Conservation (phyloP, 2,329 filamentous ascomycete species). For the Claviceps capensis region DNA sequence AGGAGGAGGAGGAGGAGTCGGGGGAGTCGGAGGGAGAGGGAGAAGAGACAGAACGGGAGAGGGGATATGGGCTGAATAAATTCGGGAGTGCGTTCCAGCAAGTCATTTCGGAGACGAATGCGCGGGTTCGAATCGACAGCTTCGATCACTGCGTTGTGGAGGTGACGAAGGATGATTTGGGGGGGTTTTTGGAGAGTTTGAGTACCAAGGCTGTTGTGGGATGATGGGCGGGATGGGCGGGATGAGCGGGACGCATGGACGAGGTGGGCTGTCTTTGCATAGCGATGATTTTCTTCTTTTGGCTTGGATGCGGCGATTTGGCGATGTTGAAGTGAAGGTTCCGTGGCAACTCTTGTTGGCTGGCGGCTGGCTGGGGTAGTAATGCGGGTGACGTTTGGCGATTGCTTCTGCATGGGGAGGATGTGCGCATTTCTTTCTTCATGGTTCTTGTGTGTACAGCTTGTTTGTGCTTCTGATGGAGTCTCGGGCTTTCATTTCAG, state of each 20-base stretch:
- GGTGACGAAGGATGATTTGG: slow-evolving; percentile 90
- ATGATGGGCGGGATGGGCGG: neutral
- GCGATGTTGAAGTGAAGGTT: no score
- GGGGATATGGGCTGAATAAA: slow-evolving; percentile 66
- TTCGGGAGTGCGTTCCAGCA: slow-evolving; percentile 95
- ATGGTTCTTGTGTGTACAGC: no score
- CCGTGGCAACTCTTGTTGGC: no score
- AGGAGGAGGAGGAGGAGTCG: slow-evolving; percentile 22
- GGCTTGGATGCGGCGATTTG: no score
- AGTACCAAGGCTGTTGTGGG: slow-evolving; percentile 80
- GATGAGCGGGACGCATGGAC: no score
- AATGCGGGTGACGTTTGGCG: neutral
- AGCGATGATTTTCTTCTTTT: neutral
- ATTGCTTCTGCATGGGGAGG: no score
- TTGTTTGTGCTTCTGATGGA: no score
- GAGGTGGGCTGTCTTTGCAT: neutral
- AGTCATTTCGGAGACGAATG: slow-evolving; percentile 81
- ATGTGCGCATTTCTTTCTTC: no score
- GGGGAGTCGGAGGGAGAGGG: slow-evolving; percentile 40
- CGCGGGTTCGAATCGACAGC: slow-evolving; percentile 81
- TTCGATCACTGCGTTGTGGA: slow-evolving; percentile 97
- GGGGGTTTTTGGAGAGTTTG: slow-evolving; percentile 77
- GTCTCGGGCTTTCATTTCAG: no score
- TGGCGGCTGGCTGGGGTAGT: neutral
- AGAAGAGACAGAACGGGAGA: slow-evolving; percentile 37